Conservation (phyloP, 257 asterid species). For the Craterostigma plantagineum region DNA sequence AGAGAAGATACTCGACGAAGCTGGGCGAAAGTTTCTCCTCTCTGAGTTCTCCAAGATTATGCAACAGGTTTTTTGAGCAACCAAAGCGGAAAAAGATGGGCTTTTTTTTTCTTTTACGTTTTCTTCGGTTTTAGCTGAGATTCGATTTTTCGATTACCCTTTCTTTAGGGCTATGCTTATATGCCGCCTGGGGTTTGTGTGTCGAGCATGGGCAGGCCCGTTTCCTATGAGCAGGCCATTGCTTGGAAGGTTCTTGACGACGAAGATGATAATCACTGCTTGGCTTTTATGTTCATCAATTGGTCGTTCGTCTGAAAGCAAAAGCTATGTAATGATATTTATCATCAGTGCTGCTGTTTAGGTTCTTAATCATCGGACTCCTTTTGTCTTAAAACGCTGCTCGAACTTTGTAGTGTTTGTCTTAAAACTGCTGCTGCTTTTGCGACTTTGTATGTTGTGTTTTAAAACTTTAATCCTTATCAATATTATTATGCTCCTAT, state of each 20-base stretch:
- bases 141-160: background rate
- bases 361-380: too few species aligned
- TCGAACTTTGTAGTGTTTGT: too few species aligned
- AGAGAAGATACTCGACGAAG: constrained; percentile 72
- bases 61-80: constrained; percentile 70
- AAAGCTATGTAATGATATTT: too few species aligned
- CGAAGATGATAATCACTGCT: constrained; percentile 61
- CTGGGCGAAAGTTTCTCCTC: constrained; percentile 62
- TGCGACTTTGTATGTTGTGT: too few species aligned
- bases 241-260: constrained; percentile 86
- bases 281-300: constrained; percentile 87
- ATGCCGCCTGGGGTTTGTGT: constrained; percentile 68
- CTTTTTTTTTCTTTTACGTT: too few species aligned
- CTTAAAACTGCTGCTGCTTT: too few species aligned
- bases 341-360: too few species aligned
- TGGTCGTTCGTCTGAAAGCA: constrained; percentile 57
- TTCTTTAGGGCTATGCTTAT: constrained; percentile 58
- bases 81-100: too few species aligned
- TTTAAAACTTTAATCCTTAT: too few species aligned
- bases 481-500: too few species aligned
- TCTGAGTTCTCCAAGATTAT: constrained; percentile 77
- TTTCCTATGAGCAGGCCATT: constrained; percentile 67
- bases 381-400: too few species aligned
- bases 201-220: constrained; percentile 89
- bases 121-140: too few species aligned